Base-by-base conservation (phyloP, 2,329 filamentous ascomycete species). In the Sarocladiaceae sp. region DNA sequence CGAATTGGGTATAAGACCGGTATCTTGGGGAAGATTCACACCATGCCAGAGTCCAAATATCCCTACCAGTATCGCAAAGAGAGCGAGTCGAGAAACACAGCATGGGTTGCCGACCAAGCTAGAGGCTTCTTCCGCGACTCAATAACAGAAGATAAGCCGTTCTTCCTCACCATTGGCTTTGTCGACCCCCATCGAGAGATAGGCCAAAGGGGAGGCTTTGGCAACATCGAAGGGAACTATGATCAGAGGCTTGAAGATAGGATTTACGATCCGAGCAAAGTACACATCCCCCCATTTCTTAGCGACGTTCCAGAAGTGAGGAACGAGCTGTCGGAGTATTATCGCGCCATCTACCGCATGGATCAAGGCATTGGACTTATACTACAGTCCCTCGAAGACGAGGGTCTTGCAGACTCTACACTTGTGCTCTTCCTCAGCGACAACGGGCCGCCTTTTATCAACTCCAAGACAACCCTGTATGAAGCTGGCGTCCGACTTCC, bases 381-480 rank as follows among this genome's bases (percentile, higher is more conserved):
- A 4, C 46, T 72, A 3, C 48, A 61, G 3, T 58, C 54, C 9
- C 54, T 73, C 0, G 45, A 60, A 15, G 40, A 50, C 3, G 44
- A 48, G 3, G 63, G 63, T 0, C 45, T 69, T 1, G 51, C 48
- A 1, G 52, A 65, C 2, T 47, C 57, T 24, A 74, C 69, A 0
- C 48, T 73, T 11, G 63, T 73, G 3, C 49, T 73, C 3, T 72
- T 74, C 45, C 49, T 68, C 3, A 72, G 67, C 47, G 70, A 74
- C 45, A 74, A 74, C 31, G 70, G 70, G 0, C 60, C 69, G 1
- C 69, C 69, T 0, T 73, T 74, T 48, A 51, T 74, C 47, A 74
- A 74, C 53, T 72, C 70, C 7, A 73, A 73, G 51, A 74, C 70
- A 1, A 73, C 69, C 0, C 55, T 74, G 0, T 74, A 67, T 50